Percentiles rank a stretch among this genome's conserved stretches.
phyloP scores from a whole-genome alignment of 805 yeast species.

The Kuraishia piskuri region DNA sequence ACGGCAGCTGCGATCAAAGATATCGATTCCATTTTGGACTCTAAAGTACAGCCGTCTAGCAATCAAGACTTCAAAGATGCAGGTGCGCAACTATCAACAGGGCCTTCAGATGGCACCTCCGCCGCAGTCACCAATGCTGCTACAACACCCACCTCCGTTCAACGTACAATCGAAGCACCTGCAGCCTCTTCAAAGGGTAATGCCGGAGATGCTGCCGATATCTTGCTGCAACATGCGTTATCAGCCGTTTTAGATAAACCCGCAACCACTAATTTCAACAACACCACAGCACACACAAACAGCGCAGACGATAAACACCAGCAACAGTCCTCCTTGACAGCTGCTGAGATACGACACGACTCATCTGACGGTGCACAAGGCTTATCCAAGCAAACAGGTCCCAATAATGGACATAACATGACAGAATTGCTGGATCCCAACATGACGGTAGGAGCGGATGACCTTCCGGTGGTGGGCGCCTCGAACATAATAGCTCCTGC shows the following conservation, averaged over 20 bases:
- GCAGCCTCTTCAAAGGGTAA: background rate
- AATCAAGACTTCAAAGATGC: background rate
- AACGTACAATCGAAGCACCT: background rate
- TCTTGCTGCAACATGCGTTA: slow-evolving; percentile 12
- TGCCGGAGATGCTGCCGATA: background rate
- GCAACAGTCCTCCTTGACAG: background rate
- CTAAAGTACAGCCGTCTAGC: background rate
- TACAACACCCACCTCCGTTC: background rate
- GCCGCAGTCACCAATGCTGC: background rate
- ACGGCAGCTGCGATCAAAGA: background rate
- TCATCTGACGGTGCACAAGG: background rate
- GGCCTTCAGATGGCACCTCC: background rate
- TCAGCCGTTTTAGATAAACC: slow-evolving; percentile 22
- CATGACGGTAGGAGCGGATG: background rate
- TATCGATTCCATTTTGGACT: background rate
- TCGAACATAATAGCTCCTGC: background rate
- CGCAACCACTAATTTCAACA: slow-evolving; percentile 24
- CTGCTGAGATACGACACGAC: background rate
- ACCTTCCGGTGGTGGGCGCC: background rate
- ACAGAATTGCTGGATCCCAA: slow-evolving; percentile 45
- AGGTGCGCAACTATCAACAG: background rate
- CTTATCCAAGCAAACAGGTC: background rate
- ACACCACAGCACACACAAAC: slow-evolving; percentile 29
- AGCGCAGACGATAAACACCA: background rate
- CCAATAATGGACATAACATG: slow-evolving; percentile 63